Evolutionary conservation across 208 protist species (phyloP).

Genomic region (Leishmania braziliensis): DNA sequence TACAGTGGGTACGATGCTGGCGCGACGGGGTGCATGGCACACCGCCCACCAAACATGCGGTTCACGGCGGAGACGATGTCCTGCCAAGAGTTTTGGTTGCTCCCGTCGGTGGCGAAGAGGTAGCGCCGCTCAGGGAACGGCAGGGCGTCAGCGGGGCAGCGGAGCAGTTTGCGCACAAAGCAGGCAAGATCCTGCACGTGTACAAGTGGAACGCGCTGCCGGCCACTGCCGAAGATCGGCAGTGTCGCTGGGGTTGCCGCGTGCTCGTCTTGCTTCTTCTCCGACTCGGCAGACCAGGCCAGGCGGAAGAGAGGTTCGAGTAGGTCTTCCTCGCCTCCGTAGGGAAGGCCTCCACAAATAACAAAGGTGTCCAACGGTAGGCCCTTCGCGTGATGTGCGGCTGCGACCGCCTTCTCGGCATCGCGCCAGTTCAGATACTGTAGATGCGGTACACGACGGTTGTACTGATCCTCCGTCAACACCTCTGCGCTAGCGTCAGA

Average conservation of each 20-base stretch:
- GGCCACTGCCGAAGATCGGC: slow-evolving; percentile 89
- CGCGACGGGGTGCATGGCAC: slow-evolving; percentile 45
- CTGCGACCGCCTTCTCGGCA: slow-evolving; percentile 91
- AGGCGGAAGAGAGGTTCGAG: slow-evolving; percentile 90
- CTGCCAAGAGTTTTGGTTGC: slow-evolving; percentile 56
- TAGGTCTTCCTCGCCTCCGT: slow-evolving; percentile 90
- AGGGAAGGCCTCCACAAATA: slow-evolving; percentile 88
- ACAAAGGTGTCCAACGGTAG: slow-evolving; percentile 88
- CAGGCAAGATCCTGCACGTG: slow-evolving; percentile 92
- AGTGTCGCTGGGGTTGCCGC: slow-evolving; percentile 31
- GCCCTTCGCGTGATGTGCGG: slow-evolving; percentile 74
- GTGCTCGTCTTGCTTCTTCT: slow-evolving; percentile 4
- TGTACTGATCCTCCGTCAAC: slow-evolving; percentile 94
- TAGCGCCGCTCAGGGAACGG: slow-evolving; percentile 82
- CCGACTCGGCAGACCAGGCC: slow-evolving; percentile 70
- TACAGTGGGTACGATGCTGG: slow-evolving; percentile 71
- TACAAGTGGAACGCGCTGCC: slow-evolving; percentile 90
- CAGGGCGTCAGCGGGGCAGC: slow-evolving; percentile 46
- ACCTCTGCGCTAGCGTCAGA: slow-evolving; percentile 44
- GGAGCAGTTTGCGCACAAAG: slow-evolving; percentile 71
- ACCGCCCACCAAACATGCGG: slow-evolving; percentile 67
- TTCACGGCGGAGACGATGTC: slow-evolving; percentile 80
- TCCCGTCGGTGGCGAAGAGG: slow-evolving; percentile 89
- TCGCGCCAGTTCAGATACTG: slow-evolving; percentile 92
- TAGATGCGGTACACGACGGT: slow-evolving; percentile 91